Evolutionary conservation across 1,139 yeast genomes (phyloP).

Genomic region (Magnusiomyces ingens): DNA sequence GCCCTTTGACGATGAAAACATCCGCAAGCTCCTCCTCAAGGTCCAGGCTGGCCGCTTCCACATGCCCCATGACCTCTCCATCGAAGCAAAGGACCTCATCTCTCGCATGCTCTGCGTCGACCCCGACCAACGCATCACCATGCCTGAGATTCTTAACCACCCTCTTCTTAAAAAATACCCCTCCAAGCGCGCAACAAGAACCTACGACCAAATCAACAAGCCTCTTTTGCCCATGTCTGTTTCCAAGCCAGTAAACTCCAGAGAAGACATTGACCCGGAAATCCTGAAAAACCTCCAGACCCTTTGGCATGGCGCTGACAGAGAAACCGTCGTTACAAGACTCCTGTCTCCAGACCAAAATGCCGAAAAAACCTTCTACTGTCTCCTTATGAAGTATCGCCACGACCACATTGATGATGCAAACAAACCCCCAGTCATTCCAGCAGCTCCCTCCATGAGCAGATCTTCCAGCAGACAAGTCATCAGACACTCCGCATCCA

Average conservation of each 20-base stretch:
- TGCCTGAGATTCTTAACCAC: constrained; percentile 65
- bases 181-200: constrained; percentile 15
- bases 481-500: not conserved
- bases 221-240: constrained; percentile 16
- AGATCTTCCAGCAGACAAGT: not conserved
- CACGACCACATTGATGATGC: constrained; percentile 50
- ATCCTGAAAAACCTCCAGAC: constrained; percentile 80
- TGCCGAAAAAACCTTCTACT: constrained; percentile 87
- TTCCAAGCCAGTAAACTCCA: constrained; percentile 41
- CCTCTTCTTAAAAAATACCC: constrained; percentile 77
- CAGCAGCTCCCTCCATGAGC: not conserved
- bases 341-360: constrained; percentile 55
- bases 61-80: constrained; percentile 73
- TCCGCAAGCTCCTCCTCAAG: constrained; percentile 73
- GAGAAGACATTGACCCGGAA: constrained; percentile 65
- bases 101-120: constrained; percentile 73
- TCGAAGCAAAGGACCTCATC: constrained; percentile 83
- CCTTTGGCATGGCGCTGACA: constrained; percentile 82
- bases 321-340: constrained; percentile 51
- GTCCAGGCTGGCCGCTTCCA: constrained; percentile 84
- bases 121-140: constrained; percentile 71
- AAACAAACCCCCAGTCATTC: not conserved
- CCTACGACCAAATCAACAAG: not conserved
- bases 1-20: constrained; percentile 95
- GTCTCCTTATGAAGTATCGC: constrained; percentile 73